Base-by-base conservation (phyloP, 352 stramenopile genomes). In the Blastocystis sp. region DNA sequence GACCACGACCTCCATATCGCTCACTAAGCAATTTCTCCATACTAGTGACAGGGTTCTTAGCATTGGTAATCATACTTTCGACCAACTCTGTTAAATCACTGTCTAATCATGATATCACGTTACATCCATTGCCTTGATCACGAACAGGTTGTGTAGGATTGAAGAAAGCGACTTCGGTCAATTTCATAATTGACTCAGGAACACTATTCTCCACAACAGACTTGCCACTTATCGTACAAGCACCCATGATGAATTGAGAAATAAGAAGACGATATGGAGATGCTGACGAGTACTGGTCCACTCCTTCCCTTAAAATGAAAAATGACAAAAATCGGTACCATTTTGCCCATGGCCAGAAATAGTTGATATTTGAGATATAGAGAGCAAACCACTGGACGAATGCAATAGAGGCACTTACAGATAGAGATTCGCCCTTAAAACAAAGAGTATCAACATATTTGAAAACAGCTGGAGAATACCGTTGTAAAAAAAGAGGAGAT, bases 321-420 rank as follows among this genome's bases (percentile, higher is more conserved):
- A 19, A 27, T n/a, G 22, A 51, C 5, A 24, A 7, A 30, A 84
- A 27, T 53, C 27, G 4, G 19, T 44, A 84, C 73, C 73, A 84
- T 68, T 84, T 84, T 22, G 19, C 7, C 73, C 73, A 84, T 9
- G 73, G 73, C 73, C 73, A 84, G 73, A 84, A 84, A 44, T 68
- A 84, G n/a, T 84, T 35, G 42, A 56, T 84, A 44, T 84, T 84
- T n/a, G 22, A 54, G 42, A 84, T 66, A 56, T 84, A 60, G 6
- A 33, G 33, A 19, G 73, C 48, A 35, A 84, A 84, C 42, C 73
- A 66, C 17, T 24, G 7, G 1, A 84, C 24, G n/a, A 84, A 27
- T 9, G n/a, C 17, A 24, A 30, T 5, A 19, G 53, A 48, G 5
- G 73, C 42, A 11, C 40, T 35, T 37, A 60, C 22, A 37, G 15